Evolutionary conservation across 768 basidiomycete species (phyloP), one percentile per base, ranked within the genome.

Genomic region (Boletellus emodensis): DNA sequence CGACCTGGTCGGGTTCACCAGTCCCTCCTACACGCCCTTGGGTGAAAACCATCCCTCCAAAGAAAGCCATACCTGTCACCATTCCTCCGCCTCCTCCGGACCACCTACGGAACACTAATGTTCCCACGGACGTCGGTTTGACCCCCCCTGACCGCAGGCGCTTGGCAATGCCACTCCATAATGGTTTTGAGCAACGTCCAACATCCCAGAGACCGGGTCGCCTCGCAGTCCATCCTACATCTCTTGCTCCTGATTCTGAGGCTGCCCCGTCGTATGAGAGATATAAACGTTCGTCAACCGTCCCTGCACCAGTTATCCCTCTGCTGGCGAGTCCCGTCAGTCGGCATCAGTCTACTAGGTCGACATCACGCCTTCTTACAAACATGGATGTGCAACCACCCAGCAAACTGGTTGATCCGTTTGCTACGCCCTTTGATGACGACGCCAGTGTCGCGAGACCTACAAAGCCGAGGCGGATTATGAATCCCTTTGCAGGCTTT

Each of bases 361-460:
- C 79, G 12, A 69, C 76, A 34, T 75, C 76, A 44, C 69, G 75
- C 37, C 67, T 76, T 49, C 66, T 76, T 54, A 75, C 77, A 46
- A 61, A 72, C 22, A 71, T 69, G 20, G 66, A 76, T 58, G 71
- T 73, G 17, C 70, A 72, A 52, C 64, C 72, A 55, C 69, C 75
- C 44, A 50, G 52, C 44, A 59, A 52, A 13, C 28, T 53, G 40
- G 53, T 61, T 40, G 65, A 80, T 61, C 87, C 87, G 46, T 90
- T 90, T 61, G 77, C 80, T 50, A 88, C 87, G 44, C 87, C 88
- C 8, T 90, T 90, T 66, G 88, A 90, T 64, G 87, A 88, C 61
- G 85, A 87, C 62, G 74, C 79, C 49, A 59, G 59, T 32, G 65
- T 72, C 33, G 61, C 57, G 42, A 55, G 56, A 34, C 61, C 69